Evolutionary conservation across 306 rosid genomes (phyloP).

Genomic region (Neltuma alba): DNA sequence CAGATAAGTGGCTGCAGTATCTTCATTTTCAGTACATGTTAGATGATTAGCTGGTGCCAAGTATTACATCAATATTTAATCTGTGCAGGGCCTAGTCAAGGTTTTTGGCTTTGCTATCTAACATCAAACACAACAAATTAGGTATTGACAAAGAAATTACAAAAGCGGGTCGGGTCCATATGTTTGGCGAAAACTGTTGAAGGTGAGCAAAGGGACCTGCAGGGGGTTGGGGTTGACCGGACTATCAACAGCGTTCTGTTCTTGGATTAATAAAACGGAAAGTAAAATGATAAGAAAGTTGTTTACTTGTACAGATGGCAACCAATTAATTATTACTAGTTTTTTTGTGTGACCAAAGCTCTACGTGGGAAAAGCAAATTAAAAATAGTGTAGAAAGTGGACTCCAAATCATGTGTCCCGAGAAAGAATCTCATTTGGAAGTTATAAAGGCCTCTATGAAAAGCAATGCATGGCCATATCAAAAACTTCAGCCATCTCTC

Average conservation of each 20-base stretch:
- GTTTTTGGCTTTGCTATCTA: slow-evolving; percentile 17
- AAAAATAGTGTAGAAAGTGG: slow-evolving; percentile 63
- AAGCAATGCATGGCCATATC: slow-evolving; percentile 79
- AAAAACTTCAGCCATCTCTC: slow-evolving; percentile 37
- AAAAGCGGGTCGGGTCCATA: not conserved
- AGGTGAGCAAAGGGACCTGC: not conserved
- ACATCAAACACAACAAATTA: slow-evolving; percentile 23
- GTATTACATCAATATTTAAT: not conserved
- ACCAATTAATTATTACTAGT: not conserved
- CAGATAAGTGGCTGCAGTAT: slow-evolving; percentile 22
- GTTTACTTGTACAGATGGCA: not conserved
- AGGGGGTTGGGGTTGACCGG: slow-evolving; percentile 31
- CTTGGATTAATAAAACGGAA: not conserved
- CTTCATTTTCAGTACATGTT: not conserved
- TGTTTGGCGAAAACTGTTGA: not conserved
- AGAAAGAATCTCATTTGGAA: slow-evolving; percentile 49
- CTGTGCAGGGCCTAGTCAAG: slow-evolving; percentile 2
- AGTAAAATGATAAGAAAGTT: not conserved
- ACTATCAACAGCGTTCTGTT: not conserved
- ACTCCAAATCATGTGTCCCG: slow-evolving; percentile 60
- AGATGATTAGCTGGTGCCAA: not conserved
- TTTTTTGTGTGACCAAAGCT: not conserved
- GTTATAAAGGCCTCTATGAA: slow-evolving; percentile 64
- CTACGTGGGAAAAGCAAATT: slow-evolving; percentile 56
- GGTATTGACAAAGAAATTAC: slow-evolving; percentile 19